Percentiles rank a stretch among this genome's conserved stretches.
Conservation (phyloP, 2,329 filamentous ascomycete genomes). For the Cladophialophora immunda region DNA sequence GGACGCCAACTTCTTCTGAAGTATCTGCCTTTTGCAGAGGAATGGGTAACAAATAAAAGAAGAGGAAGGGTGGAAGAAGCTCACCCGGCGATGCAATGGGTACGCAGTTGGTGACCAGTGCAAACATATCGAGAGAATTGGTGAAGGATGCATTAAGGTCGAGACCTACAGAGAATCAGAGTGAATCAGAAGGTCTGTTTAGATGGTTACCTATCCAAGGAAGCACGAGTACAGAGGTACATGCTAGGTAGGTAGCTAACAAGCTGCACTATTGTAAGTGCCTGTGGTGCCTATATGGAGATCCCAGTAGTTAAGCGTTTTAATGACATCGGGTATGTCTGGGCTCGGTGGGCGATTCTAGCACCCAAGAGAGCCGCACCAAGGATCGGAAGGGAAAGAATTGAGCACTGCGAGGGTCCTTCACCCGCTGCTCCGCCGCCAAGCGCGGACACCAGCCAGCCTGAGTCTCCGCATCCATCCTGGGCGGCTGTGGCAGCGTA, state of each 20-base stretch:
- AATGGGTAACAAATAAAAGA: not conserved
- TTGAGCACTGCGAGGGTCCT: not conserved
- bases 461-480: not conserved
- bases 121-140: not conserved
- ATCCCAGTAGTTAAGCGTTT: too few species aligned
- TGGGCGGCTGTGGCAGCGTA: not conserved
- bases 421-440: not conserved
- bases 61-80: not conserved
- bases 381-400: not conserved
- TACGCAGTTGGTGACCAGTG: not conserved
- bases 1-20: not conserved
- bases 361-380: not conserved
- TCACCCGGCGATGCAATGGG: not conserved
- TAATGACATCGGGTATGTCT: too few species aligned
- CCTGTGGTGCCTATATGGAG: too few species aligned
- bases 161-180: too few species aligned
- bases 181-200: too few species aligned
- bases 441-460: not conserved
- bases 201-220: too few species aligned
- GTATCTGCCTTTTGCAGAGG: not conserved
- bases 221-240: too few species aligned
- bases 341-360: not conserved
- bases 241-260: too few species aligned
- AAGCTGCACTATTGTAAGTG: too few species aligned
- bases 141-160: not conserved